phyloP scores from a whole-genome alignment of 352 stramenopile species.

The Pilasporangium apinafurcum region DNA sequence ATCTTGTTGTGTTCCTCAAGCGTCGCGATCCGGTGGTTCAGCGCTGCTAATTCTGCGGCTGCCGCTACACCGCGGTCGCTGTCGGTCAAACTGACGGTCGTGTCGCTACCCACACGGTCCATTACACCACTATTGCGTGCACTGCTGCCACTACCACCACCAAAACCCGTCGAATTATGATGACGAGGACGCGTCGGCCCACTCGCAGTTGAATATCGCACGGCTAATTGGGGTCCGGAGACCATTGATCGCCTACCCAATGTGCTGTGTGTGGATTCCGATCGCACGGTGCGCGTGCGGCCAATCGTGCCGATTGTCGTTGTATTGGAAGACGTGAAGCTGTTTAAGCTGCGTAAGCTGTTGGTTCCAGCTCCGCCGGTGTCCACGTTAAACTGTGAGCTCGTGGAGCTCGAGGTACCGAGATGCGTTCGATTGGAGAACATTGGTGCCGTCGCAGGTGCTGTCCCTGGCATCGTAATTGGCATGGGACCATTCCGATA shows the following conservation, averaged over 20 bases:
- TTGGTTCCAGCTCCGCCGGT: slow-evolving; percentile 4
- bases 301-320: slow-evolving; percentile 4
- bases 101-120: slow-evolving; percentile 41
- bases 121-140: slow-evolving; percentile 20
- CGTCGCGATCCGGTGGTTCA: slow-evolving; percentile 45
- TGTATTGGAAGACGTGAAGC: slow-evolving; percentile 1
- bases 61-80: slow-evolving; percentile 27
- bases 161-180: no score
- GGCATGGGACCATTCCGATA: slow-evolving; percentile 51
- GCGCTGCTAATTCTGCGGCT: slow-evolving; percentile 31
- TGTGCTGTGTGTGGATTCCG: slow-evolving; percentile 45
- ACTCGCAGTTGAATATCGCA: slow-evolving; percentile 41
- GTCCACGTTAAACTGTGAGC: no score
- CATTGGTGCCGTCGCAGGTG: slow-evolving; percentile 5
- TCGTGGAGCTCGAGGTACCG: slow-evolving; percentile 6
- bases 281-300: slow-evolving; percentile 18
- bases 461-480: slow-evolving; percentile 10
- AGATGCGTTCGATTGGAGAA: slow-evolving; percentile 12
- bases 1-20: slow-evolving; percentile 76
- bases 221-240: slow-evolving; percentile 32
- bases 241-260: slow-evolving; percentile 34
- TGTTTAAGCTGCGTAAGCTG: slow-evolving; percentile 1
- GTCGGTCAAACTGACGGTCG: slow-evolving; percentile 43
- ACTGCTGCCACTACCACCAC: slow-evolving; percentile 5
- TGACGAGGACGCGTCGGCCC: slow-evolving; percentile 12